Conservation (phyloP, 2,329 filamentous ascomycete genomes). For the Aspergillus terreus region DNA sequence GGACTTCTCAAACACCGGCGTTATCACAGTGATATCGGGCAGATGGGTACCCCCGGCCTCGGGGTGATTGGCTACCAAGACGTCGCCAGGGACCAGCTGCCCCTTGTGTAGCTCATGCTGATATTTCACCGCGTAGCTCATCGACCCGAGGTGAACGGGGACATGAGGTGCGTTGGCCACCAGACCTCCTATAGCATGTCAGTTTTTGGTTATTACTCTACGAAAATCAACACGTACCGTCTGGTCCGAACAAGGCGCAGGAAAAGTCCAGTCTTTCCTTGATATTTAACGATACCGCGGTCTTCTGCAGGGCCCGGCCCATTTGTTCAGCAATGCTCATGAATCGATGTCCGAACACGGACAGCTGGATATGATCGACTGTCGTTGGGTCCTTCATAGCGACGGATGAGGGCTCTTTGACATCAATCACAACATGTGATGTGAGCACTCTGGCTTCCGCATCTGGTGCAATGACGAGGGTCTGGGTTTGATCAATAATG, state of each 20-base stretch:
- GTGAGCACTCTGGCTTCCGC: constrained; percentile 73
- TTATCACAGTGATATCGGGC: constrained; percentile 78
- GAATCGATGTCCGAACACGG: constrained; percentile 55
- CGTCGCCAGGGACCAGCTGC: constrained; percentile 72
- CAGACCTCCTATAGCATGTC: constrained; percentile 29
- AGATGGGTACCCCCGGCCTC: constrained; percentile 81
- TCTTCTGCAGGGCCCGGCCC: constrained; percentile 55
- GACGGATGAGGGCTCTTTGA: constrained; percentile 37
- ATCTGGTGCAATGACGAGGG: constrained; percentile 80
- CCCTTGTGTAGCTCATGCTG: constrained; percentile 78
- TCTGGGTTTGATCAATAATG: constrained; percentile 71
- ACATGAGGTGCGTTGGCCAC: constrained; percentile 69
- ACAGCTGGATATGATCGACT: constrained; percentile 52
- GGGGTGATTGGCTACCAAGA: constrained; percentile 79
- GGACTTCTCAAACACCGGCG: constrained; percentile 65
- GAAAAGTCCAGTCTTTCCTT: constrained; percentile 85
- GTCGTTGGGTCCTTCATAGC: constrained; percentile 14
- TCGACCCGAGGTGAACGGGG: constrained; percentile 75
- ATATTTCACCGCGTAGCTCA: constrained; percentile 78
- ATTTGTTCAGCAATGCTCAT: constrained; percentile 60
- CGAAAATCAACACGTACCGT: constrained; percentile 51
- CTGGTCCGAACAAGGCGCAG: constrained; percentile 74
- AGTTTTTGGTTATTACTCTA: too few species aligned
- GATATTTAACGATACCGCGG: constrained; percentile 62
- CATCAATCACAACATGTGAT: constrained; percentile 86